These are phyloP conservation scores for Aspergillus sp. DNA, from an alignment of 2,329 filamentous ascomycete genomes.

Conservation along the genomic window DNA sequence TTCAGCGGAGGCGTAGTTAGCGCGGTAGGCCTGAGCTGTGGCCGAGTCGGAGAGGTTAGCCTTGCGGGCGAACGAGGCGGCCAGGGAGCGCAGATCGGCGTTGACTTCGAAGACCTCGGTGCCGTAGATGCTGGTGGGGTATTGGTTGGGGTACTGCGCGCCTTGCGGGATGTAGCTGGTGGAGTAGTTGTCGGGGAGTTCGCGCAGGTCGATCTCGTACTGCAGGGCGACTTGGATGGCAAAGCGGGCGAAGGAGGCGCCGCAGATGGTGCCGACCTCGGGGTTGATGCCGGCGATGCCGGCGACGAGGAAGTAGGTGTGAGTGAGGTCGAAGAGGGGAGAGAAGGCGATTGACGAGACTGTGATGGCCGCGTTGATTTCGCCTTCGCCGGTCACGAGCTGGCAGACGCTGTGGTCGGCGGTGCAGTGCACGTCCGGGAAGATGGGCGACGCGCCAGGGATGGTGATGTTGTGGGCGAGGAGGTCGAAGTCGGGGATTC, in stretches of 20 bases:
- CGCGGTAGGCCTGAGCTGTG: conserved; percentile 54
- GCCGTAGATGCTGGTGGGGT: conserved; percentile 62
- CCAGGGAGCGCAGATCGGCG: conserved; percentile 55
- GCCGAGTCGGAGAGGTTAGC: conserved; percentile 55
- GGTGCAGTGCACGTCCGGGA: conserved; percentile 65
- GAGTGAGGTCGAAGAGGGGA: conserved; percentile 60
- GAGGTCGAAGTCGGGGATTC: conserved; percentile 56
- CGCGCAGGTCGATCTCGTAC: conserved; percentile 71
- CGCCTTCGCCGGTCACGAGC: conserved; percentile 65
- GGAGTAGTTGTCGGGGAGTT: conserved; percentile 63
- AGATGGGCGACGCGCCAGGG: conserved; percentile 65
- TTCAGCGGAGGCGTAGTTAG: conserved; percentile 45
- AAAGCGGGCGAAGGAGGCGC: conserved; percentile 67
- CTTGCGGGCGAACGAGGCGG: conserved; percentile 51
- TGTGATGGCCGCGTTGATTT: conserved; percentile 73
- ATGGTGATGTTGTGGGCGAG: conserved; percentile 57
- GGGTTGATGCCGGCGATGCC: conserved; percentile 77
- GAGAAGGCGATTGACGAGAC: conserved; percentile 65
- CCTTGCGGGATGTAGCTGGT: conserved; percentile 71
- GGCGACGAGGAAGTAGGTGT: conserved; percentile 69
- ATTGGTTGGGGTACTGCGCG: conserved; percentile 53
- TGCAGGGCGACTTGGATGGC: conserved; percentile 73
- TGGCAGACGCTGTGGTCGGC: conserved; percentile 64
- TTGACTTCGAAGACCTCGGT: conserved; percentile 71
- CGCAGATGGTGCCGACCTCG: conserved; percentile 62